phyloP scores from a whole-genome alignment of 257 asterid genomes.

The Galeopsis tetrahit region DNA sequence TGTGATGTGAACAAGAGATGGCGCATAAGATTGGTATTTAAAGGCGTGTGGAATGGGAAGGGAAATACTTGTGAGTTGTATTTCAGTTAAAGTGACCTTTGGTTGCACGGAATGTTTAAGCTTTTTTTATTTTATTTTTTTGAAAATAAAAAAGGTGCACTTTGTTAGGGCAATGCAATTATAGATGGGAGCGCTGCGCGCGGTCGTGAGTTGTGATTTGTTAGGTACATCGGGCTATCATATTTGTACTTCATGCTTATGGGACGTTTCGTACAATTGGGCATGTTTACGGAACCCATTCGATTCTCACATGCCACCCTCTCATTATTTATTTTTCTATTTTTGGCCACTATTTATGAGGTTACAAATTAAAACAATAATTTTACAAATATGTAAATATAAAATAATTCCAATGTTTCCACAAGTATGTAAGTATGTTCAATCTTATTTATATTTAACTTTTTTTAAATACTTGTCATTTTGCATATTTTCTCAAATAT shows the following conservation, averaged over 20 bases:
- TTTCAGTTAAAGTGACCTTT: slow-evolving; percentile 40
- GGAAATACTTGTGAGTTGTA: slow-evolving; percentile 31
- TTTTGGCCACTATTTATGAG: neutral
- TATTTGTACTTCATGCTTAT: slow-evolving; percentile 10
- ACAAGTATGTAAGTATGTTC: too few relatives aligned
- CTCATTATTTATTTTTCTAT: neutral
- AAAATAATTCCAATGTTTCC: too few relatives aligned
- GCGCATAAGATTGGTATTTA: slow-evolving; percentile 40
- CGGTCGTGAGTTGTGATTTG: slow-evolving; percentile 18
- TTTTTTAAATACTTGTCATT: too few relatives aligned
- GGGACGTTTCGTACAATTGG: slow-evolving; percentile 34
- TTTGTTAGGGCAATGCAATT: slow-evolving; percentile 33
- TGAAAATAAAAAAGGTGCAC: neutral
- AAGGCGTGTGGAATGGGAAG: slow-evolving; percentile 34
- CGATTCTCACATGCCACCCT: neutral
- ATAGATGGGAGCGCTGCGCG: slow-evolving; percentile 16
- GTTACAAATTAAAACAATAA: too few relatives aligned
- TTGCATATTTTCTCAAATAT: too few relatives aligned
- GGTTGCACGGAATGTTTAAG: slow-evolving; percentile 42
- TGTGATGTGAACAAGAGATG: slow-evolving; percentile 29
- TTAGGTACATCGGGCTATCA: slow-evolving; percentile 10
- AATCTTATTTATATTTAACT: too few relatives aligned
- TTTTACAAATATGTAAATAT: too few relatives aligned
- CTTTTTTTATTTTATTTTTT: neutral
- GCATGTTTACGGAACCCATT: slow-evolving; percentile 21